Evolutionary conservation across 129 eudicot genomes (phyloP).

Genomic region (Scalesia atractyloides): DNA sequence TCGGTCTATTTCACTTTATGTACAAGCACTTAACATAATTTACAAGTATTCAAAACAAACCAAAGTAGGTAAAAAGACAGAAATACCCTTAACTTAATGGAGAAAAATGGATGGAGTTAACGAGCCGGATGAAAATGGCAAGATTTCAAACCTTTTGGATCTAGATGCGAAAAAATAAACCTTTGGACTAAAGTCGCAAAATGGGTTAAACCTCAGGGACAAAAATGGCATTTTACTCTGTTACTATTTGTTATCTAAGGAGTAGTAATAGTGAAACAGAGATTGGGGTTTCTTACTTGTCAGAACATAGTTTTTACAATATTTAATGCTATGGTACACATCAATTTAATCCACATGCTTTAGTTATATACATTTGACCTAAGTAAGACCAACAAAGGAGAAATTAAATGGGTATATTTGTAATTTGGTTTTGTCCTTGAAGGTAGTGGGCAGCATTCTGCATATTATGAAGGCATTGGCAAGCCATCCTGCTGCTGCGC

Average conservation of each 20-base stretch:
- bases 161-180: too few relatives aligned
- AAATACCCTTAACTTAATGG: too few relatives aligned
- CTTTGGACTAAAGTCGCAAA: too few relatives aligned
- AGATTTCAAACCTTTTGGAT: too few relatives aligned
- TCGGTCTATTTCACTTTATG: too few relatives aligned
- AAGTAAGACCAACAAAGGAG: slow-evolving; percentile 17
- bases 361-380: slow-evolving; percentile 9
- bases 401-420: slow-evolving; percentile 9
- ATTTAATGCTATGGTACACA: background rate
- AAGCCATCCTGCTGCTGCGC: slow-evolving; percentile 90
- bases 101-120: too few relatives aligned
- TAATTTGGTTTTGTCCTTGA: slow-evolving; percentile 32
- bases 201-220: too few relatives aligned
- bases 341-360: slow-evolving; percentile 1
- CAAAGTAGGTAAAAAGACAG: too few relatives aligned
- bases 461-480: slow-evolving; percentile 99
- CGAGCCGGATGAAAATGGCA: too few relatives aligned
- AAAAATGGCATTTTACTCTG: too few relatives aligned
- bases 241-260: background rate
- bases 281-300: background rate
- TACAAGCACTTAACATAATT: too few relatives aligned
- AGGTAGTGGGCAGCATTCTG: slow-evolving; percentile 94
- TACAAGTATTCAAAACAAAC: too few relatives aligned
- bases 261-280: background rate
- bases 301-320: background rate